These are phyloP conservation scores for Termitomyces sp. DNA, from an alignment of 768 basidiomycete species.

Conservation along the genomic window DNA sequence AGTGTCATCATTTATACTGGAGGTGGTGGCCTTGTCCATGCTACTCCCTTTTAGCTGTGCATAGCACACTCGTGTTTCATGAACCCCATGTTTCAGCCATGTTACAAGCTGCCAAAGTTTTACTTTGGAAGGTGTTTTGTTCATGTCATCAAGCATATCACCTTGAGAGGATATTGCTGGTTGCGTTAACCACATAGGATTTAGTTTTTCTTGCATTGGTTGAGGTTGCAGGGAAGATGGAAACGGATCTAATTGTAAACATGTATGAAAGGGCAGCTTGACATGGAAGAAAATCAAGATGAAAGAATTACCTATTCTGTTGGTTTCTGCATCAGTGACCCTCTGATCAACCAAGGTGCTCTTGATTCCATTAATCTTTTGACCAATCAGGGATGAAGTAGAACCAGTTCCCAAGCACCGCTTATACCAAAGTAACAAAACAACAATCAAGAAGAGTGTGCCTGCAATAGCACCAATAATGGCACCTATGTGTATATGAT, in stretches of 20 bases:
- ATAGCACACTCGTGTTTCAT: no score
- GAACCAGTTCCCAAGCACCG: not conserved
- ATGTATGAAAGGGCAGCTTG: not conserved
- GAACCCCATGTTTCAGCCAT: not conserved
- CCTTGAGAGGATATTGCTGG: not conserved
- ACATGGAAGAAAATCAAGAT: not conserved
- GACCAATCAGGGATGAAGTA: not conserved
- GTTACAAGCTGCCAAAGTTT: not conserved
- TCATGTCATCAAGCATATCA: not conserved
- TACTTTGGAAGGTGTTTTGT: not conserved
- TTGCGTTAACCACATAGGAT: not conserved
- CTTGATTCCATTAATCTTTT: not conserved
- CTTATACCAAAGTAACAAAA: not conserved
- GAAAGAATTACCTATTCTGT: not conserved
- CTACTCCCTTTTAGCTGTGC: no score
- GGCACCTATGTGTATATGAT: not conserved
- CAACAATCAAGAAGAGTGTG: not conserved
- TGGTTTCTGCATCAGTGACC: not conserved
- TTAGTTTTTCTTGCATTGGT: not conserved
- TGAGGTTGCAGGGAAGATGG: not conserved
- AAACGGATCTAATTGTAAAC: not conserved
- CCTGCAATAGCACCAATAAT: not conserved
- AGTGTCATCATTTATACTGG: no score
- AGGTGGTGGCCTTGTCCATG: no score
- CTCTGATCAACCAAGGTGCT: not conserved